Evolutionary conservation across 257 asterid genomes (phyloP).

Genomic region (Przewalskia tangutica): DNA sequence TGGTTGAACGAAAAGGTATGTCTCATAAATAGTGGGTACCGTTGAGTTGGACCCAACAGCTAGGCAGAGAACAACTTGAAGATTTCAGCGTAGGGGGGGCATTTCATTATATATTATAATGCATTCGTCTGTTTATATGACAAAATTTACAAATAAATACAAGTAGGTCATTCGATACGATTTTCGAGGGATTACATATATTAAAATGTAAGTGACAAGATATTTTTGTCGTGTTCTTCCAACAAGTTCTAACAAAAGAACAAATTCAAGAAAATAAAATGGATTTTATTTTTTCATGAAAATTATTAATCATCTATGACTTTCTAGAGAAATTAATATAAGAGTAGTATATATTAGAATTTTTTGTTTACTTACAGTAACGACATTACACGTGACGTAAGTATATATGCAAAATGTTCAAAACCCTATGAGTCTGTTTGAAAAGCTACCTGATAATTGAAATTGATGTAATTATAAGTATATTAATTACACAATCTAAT

Average conservation of each 20-base stretch:
- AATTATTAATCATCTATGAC: background rate
- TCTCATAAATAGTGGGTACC: slow-evolving; percentile 21
- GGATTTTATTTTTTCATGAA: background rate
- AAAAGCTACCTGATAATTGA: too few species aligned
- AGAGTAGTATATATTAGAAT: too few species aligned
- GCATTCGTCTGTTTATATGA: background rate
- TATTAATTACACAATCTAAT: too few species aligned
- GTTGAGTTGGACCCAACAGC: slow-evolving; percentile 26
- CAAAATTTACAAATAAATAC: background rate
- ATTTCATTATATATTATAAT: slow-evolving; percentile 1
- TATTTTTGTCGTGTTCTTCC: background rate
- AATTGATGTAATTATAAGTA: too few species aligned
- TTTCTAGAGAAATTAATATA: background rate
- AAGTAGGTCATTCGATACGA: background rate
- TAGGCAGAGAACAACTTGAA: slow-evolving; percentile 29
- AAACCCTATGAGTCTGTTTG: too few species aligned
- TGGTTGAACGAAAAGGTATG: background rate
- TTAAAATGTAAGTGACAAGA: background rate
- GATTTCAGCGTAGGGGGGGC: slow-evolving; percentile 45
- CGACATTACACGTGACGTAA: background rate
- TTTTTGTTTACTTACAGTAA: too few species aligned
- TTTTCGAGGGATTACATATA: background rate
- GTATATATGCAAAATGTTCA: background rate
- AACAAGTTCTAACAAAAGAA: background rate
- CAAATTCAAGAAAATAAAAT: background rate